Percentiles rank a stretch among this genome's conserved stretches.
Conservation (phyloP, 2,329 filamentous ascomycete species). For the Balansia obtecta region DNA sequence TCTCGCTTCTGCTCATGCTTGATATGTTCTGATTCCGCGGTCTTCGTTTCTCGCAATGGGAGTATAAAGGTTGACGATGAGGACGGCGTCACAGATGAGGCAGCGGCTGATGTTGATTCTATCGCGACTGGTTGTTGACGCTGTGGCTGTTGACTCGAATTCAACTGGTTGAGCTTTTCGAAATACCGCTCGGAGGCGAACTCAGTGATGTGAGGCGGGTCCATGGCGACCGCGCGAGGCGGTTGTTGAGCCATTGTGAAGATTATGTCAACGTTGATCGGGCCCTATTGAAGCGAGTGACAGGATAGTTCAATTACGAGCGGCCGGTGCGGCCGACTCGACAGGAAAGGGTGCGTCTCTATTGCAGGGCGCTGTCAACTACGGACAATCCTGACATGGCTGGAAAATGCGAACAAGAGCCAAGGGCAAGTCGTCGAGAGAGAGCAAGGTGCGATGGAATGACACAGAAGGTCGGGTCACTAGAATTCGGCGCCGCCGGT, state of each 20-base stretch:
- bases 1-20: conserved; percentile 26
- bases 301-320: conserved; percentile 6
- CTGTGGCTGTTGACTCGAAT: conserved; percentile 30
- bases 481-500: background rate
- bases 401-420: conserved; percentile 1
- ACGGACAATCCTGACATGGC: conserved; percentile 19
- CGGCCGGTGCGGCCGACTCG: conserved; percentile 18
- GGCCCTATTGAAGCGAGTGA: conserved; percentile 12
- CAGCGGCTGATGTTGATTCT: conserved; percentile 2
- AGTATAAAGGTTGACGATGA: conserved; percentile 36
- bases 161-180: conserved; percentile 45
- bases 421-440: background rate
- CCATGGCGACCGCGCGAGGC: conserved; percentile 32
- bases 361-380: conserved; percentile 14
- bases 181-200: conserved; percentile 55
- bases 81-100: conserved; percentile 10
- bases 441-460: background rate
- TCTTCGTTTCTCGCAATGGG: conserved; percentile 31
- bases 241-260: conserved; percentile 22
- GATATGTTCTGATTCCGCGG: conserved; percentile 17
- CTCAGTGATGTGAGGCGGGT: conserved; percentile 50
- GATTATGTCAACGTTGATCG: conserved; percentile 1
- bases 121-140: conserved; percentile 22
- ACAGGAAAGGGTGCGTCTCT: conserved; percentile 18
- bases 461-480: background rate